A percentile compares a stretch with the other conserved stretches of the same genome.
Evolutionary conservation across 306 rosid genomes (phyloP).

Genomic region (Luffa acutangula): DNA sequence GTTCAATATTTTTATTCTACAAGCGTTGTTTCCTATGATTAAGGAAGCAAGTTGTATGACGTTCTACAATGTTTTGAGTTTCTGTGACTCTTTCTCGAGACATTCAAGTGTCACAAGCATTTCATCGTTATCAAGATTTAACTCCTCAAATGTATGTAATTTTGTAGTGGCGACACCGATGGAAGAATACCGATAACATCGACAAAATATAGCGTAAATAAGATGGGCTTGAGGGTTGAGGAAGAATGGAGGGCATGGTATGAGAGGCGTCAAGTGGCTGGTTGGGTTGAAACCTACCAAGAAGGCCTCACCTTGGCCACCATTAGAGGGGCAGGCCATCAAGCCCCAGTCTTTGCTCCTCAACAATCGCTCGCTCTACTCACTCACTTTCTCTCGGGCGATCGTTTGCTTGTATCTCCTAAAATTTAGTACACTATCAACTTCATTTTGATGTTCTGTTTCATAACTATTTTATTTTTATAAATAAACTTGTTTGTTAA

Average conservation of each 20-base stretch:
- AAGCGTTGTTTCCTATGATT: too few species aligned
- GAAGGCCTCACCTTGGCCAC: conserved; percentile 48
- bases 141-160: background rate
- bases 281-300: conserved; percentile 47
- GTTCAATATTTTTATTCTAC: too few species aligned
- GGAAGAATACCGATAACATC: conserved; percentile 62
- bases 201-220: conserved; percentile 41
- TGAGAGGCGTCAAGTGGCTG: conserved; percentile 37
- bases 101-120: too few species aligned
- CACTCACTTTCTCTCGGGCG: conserved; percentile 35
- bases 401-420: conserved; percentile 22
- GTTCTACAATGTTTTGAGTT: background rate
- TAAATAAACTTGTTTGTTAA: background rate
- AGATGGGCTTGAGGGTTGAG: conserved; percentile 23
- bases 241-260: conserved; percentile 58
- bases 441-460: background rate
- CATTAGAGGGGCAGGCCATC: conserved; percentile 72
- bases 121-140: background rate
- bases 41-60: background rate
- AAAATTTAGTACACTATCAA: background rate
- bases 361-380: conserved; percentile 40
- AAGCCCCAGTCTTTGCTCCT: conserved; percentile 46
- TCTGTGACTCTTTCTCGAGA: too few species aligned
- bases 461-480: background rate
- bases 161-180: conserved; percentile 53